phyloP scores from a whole-genome alignment of 805 yeast species.

The Suhomyces emberorum region DNA sequence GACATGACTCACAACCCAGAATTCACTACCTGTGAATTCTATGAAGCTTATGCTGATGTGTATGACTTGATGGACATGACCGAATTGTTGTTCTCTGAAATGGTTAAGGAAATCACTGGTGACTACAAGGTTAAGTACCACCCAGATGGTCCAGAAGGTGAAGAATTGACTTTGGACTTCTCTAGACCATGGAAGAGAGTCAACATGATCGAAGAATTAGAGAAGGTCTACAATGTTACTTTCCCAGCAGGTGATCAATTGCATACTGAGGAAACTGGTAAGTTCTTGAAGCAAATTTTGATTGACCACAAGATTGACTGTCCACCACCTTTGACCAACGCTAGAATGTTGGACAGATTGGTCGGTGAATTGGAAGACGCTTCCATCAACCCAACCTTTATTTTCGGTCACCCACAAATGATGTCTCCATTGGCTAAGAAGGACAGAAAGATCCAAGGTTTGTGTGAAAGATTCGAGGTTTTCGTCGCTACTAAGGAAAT shows the following conservation, averaged over 20 bases:
- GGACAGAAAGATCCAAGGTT: slow-evolving; percentile 87
- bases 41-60: slow-evolving; percentile 96
- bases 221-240: slow-evolving; percentile 76
- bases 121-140: slow-evolving; percentile 82
- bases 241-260: slow-evolving; percentile 96
- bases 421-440: slow-evolving; percentile 99
- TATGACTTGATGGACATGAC: slow-evolving; percentile 95
- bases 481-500: slow-evolving; percentile 98
- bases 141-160: slow-evolving; percentile 89
- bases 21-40: slow-evolving; percentile 98
- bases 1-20: slow-evolving; percentile 99
- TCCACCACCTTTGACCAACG: slow-evolving; percentile 89
- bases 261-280: slow-evolving; percentile 91
- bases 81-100: slow-evolving; percentile 88
- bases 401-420: slow-evolving; percentile 99
- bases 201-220: slow-evolving; percentile 95
- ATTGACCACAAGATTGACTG: slow-evolving; percentile 82
- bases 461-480: slow-evolving; percentile 97
- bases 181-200: slow-evolving; percentile 98
- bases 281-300: slow-evolving; percentile 78
- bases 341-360: slow-evolving; percentile 97
- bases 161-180: slow-evolving; percentile 78
- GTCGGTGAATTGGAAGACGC: slow-evolving; percentile 96
- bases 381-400: slow-evolving; percentile 95
- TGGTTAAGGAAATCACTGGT: slow-evolving; percentile 96